Percentiles rank a stretch among this genome's conserved stretches.
Conservation (phyloP, 768 basidiomycete genomes). For the Chalciporus piperatus region DNA sequence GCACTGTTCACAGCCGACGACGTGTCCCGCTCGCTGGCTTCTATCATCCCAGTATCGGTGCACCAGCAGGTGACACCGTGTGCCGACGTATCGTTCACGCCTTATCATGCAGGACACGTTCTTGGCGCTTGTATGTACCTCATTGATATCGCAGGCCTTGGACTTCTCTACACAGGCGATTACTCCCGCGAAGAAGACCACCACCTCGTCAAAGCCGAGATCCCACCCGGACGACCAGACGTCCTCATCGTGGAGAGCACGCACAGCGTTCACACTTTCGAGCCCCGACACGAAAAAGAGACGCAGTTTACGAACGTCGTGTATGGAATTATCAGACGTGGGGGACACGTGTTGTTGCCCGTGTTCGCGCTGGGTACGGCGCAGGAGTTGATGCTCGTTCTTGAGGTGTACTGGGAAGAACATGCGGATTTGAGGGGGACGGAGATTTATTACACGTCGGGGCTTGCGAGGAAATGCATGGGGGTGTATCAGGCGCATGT, state of each 20-base stretch:
- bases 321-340: no score
- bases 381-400: no score
- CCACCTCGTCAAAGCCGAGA: constrained; percentile 92
- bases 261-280: constrained; percentile 89
- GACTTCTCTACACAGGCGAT: no score
- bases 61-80: constrained; percentile 89
- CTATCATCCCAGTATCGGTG: constrained; percentile 83
- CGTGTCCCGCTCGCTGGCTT: constrained; percentile 74
- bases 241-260: constrained; percentile 97
- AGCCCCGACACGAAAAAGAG: constrained; percentile 86
- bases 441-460: no score
- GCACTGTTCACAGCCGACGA: constrained; percentile 74
- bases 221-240: constrained; percentile 87
- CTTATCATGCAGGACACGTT: constrained; percentile 97
- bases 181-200: no score
- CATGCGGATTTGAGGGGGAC: no score
- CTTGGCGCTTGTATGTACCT: constrained; percentile 95
- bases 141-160: no score
- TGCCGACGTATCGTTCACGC: constrained; percentile 89
- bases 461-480: no score
- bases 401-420: no score
- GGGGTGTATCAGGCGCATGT: no score
- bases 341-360: no score
- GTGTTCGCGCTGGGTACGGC: no score
- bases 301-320: constrained; percentile 85